A percentile compares a stretch with the other conserved stretches of the same genome.
These are phyloP conservation scores for Cordyceps cicadae DNA, from an alignment of 2,329 filamentous ascomycete genomes.

Conservation along the genomic window DNA sequence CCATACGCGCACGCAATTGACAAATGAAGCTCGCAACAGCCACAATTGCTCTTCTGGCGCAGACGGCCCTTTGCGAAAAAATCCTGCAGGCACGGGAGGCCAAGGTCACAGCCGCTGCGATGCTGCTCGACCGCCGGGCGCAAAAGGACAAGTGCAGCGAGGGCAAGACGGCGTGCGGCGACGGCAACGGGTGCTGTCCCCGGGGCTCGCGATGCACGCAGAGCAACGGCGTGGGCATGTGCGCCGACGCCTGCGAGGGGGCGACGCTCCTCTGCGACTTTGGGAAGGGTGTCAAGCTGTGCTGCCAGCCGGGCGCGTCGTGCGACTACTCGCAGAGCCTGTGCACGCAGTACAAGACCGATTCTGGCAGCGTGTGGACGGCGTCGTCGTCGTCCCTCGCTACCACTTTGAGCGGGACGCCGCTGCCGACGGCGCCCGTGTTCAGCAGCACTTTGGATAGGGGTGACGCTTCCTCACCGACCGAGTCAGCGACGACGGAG, in stretches of 20 bases:
- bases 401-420: neutral
- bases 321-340: conserved; percentile 8
- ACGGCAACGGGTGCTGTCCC: conserved; percentile 9
- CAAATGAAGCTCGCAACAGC: conserved; percentile 5
- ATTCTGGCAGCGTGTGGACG: conserved; percentile 1
- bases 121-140: neutral
- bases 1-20: neutral
- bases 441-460: neutral
- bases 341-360: conserved; percentile 2
- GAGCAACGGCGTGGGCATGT: conserved; percentile 5
- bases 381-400: neutral
- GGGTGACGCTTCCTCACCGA: neutral
- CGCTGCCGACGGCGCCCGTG: neutral
- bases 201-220: neutral
- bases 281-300: neutral
- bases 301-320: conserved; percentile 5
- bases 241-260: neutral
- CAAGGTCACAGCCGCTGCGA: neutral
- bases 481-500: neutral
- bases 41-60: neutral
- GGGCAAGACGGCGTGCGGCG: conserved; percentile 7
- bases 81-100: neutral
- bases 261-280: conserved; percentile 4
- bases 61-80: neutral
- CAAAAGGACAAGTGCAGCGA: neutral